A percentile compares a stretch with the other conserved stretches of the same genome.
Conservation (phyloP, 495 filamentous ascomycete genomes). For the Aspergillus indologenus region DNA sequence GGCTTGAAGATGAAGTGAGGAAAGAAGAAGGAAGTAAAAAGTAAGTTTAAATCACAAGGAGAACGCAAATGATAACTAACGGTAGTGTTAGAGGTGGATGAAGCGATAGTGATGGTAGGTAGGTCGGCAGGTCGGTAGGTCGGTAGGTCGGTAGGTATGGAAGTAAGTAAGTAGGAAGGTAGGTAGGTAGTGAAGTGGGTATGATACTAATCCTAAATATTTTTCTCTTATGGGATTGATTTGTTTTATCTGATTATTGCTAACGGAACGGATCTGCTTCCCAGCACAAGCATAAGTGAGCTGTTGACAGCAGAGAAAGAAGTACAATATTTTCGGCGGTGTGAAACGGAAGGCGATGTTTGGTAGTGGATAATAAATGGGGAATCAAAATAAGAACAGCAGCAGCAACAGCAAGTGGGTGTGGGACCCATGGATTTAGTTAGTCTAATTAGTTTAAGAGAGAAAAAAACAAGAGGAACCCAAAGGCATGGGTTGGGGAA, state of each 20-base stretch:
- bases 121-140: too few species aligned
- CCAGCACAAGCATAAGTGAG: not conserved
- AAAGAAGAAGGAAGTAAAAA: constrained; percentile 2
- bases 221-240: constrained; percentile 4
- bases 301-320: not conserved
- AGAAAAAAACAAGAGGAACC: not conserved
- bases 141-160: too few species aligned
- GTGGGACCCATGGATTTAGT: not conserved
- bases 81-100: not conserved
- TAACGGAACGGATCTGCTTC: constrained; percentile 4
- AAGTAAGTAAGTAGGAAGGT: too few species aligned
- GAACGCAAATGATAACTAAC: constrained; percentile 6
- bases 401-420: not conserved
- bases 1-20: constrained; percentile 13
- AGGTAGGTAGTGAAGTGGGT: too few species aligned
- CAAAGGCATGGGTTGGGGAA: not conserved
- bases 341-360: constrained; percentile 1
- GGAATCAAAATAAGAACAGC: not conserved
- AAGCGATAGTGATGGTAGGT: constrained; percentile 1
- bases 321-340: constrained; percentile 2
- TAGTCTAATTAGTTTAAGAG: too few species aligned
- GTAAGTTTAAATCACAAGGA: constrained; percentile 7
- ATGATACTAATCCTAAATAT: not conserved
- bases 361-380: too few species aligned
- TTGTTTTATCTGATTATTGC: constrained; percentile 13